Conservation (phyloP, 768 basidiomycete species). For the Tylopilus sp. region DNA sequence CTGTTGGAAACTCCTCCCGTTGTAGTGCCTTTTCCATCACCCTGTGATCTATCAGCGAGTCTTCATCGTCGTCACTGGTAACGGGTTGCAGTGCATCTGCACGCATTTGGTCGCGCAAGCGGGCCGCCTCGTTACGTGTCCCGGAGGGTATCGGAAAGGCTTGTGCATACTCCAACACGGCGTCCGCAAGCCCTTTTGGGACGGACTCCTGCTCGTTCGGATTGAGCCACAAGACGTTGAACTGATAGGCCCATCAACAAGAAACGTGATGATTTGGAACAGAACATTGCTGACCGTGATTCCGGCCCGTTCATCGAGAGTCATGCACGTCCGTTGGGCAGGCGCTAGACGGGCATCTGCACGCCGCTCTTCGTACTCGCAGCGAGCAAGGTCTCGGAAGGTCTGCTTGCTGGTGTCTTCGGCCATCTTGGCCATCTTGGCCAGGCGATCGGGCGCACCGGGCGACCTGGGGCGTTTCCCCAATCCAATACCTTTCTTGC, state of each 20-base stretch:
- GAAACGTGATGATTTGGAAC: conserved; percentile 6
- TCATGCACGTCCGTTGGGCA: conserved; percentile 70
- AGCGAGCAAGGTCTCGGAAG: conserved; percentile 68
- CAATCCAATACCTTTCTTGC: conserved; percentile 73
- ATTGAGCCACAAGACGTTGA: conserved; percentile 80
- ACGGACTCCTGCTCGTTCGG: conserved; percentile 61
- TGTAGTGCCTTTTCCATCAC: conserved; percentile 18
- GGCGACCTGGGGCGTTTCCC: conserved; percentile 70
- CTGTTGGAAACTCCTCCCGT: conserved; percentile 42
- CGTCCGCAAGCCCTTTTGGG: conserved; percentile 61
- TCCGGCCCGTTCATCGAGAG: conserved; percentile 71
- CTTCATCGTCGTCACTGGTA: conserved; percentile 33
- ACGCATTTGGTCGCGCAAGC: conserved; percentile 72
- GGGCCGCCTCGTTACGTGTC: conserved; percentile 33
- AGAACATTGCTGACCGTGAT: conserved; percentile 39
- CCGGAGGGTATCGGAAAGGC: conserved; percentile 7
- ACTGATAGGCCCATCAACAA: conserved; percentile 42
- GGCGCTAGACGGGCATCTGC: conserved; percentile 68
- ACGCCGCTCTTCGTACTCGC: conserved; percentile 72
- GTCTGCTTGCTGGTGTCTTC: conserved; percentile 50
- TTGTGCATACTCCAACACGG: conserved; percentile 42
- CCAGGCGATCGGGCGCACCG: conserved; percentile 55
- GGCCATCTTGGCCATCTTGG: conserved; percentile 67
- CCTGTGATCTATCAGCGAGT: conserved; percentile 21
- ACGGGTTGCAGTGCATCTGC: conserved; percentile 63